Base-by-base conservation (phyloP, 2,329 filamentous ascomycete species). In the Fusarium camptoceras region DNA sequence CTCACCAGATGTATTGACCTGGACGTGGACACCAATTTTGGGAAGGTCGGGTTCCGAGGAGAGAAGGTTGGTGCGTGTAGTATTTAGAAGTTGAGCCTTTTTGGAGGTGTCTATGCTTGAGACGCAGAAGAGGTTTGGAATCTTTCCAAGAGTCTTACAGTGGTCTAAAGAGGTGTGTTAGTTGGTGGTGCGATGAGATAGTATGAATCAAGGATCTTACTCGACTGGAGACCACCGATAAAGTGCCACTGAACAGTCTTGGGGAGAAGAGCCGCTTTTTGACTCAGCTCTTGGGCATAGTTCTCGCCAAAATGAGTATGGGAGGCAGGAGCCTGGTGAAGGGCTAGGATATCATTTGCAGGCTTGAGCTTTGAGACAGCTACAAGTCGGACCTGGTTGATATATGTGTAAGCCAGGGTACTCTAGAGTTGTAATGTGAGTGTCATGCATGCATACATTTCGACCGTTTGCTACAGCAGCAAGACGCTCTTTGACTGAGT, bases 341-440 rank as follows among this genome's bases (percentile, higher is more conserved):
- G 88, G 30, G 94, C 91, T 58, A 97, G 86, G 75, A 99, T 92
- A 79, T 99, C 96, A 75, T 92, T 92, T 63, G 91, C 93, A 16
- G 96, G 95, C 82, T 99, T 98, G 72, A 98, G 86, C 81, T 99
- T 99, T 42, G 94, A 98, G 51, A 99, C 96, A 28, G 96, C 95
- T 43, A 99, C 94, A 41, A 99, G 87, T 48, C 96, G 91, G 68
- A 95, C 88, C 90, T 93, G 56, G 25, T 53, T 8, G 16, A 28
- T 20, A 6, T 12, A 46, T 39, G 59, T 76, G 62, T 76, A 42
- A 76, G 75, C 62, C 55, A 50, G 51, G 27, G n/a, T 43, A 43
- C 37, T n/a, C 28, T 34, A 31, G 24, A 43, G 30, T 34, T 44
- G 42, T 46, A 31, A 44, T 16, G 31, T 25, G 50, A 48, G 46